Base-by-base conservation (phyloP, 2,329 filamentous ascomycete species). In the Cryphonectria naterciae region DNA sequence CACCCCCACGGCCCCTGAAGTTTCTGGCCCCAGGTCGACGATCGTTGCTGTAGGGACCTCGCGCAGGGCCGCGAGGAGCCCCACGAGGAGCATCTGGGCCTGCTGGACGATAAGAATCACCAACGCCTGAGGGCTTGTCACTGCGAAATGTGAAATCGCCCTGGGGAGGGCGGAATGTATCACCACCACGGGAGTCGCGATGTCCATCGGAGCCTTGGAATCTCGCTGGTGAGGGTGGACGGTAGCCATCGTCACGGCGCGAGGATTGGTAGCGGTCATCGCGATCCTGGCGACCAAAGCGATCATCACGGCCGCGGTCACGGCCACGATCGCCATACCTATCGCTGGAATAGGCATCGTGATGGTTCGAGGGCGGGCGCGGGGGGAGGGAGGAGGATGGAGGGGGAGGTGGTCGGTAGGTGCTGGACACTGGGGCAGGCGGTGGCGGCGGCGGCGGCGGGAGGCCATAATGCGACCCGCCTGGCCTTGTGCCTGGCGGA, bases 91-190 rank as follows among this genome's bases (percentile, higher is more conserved):
- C 13, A 13, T 62, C 43, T 52, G 35, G 41, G 22, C 68, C 75
- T 62, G 15, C 68, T 15, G 79, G 79, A 8, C 78, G 75, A 68
- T 74, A 8, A 1, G 77, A 75, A 13, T 84, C 80, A 25, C 80
- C 78, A 22, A 89, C 79, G 5, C 86, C 86, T 0, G 83, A 74
- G 4, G 87, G 87, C 66, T 85, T 85, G 15, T 87, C 83, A 58
- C 85, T 79, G 8, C 85, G 85, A 71, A 89, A 90, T 0, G 85
- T 86, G 75, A 90, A 90, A 66, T 89, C 86, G 52, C 86, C 78
- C 66, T 81, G 81, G 15, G 83, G 83, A 8, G 80, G 81, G 0
- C 77, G 78, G 65, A 78, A 79, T 46, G 67, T 66, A n/a, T 73
- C 72, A 52, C 67, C 66, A 6, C 67, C 69, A 8, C 69, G 62